Evolutionary conservation across 1,284 basidiomycete species (phyloP).

Genomic region (Testicularia cyperi): DNA sequence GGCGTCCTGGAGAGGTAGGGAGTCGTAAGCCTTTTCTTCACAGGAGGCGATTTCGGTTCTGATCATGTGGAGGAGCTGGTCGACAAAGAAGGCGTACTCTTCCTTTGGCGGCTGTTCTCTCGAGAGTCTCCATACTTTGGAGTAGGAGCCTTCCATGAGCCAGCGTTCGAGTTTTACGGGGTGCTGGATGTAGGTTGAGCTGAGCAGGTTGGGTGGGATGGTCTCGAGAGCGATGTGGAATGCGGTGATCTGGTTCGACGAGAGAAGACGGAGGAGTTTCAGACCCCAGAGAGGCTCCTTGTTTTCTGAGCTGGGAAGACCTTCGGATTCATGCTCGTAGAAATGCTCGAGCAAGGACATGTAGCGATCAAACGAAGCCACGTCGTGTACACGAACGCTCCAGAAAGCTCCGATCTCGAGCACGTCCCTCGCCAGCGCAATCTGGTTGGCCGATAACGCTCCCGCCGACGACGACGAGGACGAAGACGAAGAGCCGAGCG

Average conservation of each 20-base stretch:
- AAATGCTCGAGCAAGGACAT: conserved; percentile 88
- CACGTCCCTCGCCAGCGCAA: conserved; percentile 72
- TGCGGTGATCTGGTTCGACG: conserved; percentile 92
- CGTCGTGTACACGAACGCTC: conserved; percentile 82
- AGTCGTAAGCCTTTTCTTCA: conserved; percentile 85
- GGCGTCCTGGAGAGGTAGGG: conserved; percentile 81
- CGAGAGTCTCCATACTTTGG: conserved; percentile 89
- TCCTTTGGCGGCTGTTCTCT: conserved; percentile 72
- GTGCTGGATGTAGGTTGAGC: conserved; percentile 51
- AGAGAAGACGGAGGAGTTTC: conserved; percentile 88
- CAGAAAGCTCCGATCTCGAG: conserved; percentile 93
- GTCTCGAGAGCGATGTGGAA: conserved; percentile 99
- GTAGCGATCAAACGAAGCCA: conserved; percentile 91
- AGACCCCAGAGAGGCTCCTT: conserved; percentile 88
- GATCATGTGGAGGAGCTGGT: conserved; percentile 88
- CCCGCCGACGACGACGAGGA: background rate
- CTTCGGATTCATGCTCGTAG: conserved; percentile 76
- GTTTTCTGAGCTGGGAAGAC: conserved; percentile 77
- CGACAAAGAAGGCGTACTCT: conserved; percentile 87
- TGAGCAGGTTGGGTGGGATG: conserved; percentile 62
- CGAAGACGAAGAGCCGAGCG: conserved; percentile 22
- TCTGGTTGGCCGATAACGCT: background rate
- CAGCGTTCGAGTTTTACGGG: conserved; percentile 72
- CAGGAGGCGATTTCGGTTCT: conserved; percentile 90
- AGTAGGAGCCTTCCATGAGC: conserved; percentile 98